Evolutionary conservation across 1,139 yeast species (phyloP).

Genomic region (Spathaspora sp.): DNA sequence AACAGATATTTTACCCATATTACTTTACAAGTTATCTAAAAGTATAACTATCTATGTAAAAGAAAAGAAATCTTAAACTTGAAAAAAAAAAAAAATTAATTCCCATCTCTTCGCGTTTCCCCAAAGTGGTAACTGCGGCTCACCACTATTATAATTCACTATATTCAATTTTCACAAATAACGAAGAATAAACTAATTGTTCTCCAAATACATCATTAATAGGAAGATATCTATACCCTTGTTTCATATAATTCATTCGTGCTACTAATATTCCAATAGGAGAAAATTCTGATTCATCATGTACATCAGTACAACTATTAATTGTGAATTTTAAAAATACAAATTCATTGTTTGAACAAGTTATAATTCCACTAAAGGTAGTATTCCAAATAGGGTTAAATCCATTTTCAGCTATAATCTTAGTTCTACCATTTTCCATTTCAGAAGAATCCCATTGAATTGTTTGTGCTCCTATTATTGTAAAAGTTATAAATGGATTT

Average conservation of each 20-base stretch:
- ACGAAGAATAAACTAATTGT: slow-evolving; percentile 73
- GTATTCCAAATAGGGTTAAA: slow-evolving; percentile 85
- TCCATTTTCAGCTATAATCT: slow-evolving; percentile 58
- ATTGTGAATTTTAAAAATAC: slow-evolving; percentile 36
- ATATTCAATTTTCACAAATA: slow-evolving; percentile 57
- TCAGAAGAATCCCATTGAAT: slow-evolving; percentile 23
- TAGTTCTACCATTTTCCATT: slow-evolving; percentile 26
- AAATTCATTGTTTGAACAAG: slow-evolving; percentile 28
- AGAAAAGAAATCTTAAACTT: slow-evolving; percentile 7
- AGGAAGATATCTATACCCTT: slow-evolving; percentile 81
- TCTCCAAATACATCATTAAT: slow-evolving; percentile 78
- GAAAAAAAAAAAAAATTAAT: slow-evolving; percentile 1
- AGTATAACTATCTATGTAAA: not conserved
- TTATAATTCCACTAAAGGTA: slow-evolving; percentile 43
- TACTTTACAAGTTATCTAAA: not conserved
- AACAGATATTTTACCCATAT: slow-evolving; percentile 66
- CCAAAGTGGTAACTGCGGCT: not conserved
- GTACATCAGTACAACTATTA: slow-evolving; percentile 5
- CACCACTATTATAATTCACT: slow-evolving; percentile 7
- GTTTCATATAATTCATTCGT: slow-evolving; percentile 55
- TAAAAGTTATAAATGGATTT: slow-evolving; percentile 61
- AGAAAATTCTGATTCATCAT: slow-evolving; percentile 23
- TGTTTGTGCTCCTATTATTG: slow-evolving; percentile 45
- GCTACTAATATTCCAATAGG: slow-evolving; percentile 60
- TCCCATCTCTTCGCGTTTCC: not conserved